These are phyloP conservation scores for Diplodia mutila DNA, from an alignment of 2,329 filamentous ascomycete species.

Conservation along the genomic window DNA sequence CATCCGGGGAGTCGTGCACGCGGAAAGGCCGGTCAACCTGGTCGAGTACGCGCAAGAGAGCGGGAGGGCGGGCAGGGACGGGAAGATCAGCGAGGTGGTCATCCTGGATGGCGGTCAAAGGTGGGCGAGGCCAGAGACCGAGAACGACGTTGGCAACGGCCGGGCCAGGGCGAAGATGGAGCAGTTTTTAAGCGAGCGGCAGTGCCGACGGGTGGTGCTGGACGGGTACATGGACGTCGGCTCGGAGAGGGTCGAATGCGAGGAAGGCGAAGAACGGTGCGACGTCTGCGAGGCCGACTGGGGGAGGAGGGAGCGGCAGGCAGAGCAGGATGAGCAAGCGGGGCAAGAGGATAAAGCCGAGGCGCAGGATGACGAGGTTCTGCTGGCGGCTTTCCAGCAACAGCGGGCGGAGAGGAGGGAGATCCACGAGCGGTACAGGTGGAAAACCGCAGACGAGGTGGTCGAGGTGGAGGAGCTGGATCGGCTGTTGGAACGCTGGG, in stretches of 20 bases:
- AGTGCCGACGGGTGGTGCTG: not conserved
- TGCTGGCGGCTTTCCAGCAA: no score
- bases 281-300: not conserved
- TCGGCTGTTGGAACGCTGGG: not conserved
- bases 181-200: not conserved
- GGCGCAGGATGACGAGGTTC: no score
- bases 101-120: not conserved
- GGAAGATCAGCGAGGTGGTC: not conserved
- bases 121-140: not conserved
- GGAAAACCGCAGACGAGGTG: not conserved
- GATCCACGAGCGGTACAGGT: not conserved
- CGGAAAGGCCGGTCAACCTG: not conserved
- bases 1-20: not conserved
- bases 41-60: slow-evolving; percentile 3
- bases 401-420: not conserved
- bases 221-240: not conserved
- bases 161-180: not conserved
- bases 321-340: not conserved
- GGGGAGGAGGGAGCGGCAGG: not conserved
- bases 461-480: not conserved
- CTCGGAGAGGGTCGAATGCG: not conserved
- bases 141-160: not conserved
- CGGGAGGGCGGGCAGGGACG: not conserved
- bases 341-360: not conserved
- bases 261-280: not conserved